Base-by-base conservation (phyloP, 805 yeast species). In the Wickerhamomyces bovis region DNA sequence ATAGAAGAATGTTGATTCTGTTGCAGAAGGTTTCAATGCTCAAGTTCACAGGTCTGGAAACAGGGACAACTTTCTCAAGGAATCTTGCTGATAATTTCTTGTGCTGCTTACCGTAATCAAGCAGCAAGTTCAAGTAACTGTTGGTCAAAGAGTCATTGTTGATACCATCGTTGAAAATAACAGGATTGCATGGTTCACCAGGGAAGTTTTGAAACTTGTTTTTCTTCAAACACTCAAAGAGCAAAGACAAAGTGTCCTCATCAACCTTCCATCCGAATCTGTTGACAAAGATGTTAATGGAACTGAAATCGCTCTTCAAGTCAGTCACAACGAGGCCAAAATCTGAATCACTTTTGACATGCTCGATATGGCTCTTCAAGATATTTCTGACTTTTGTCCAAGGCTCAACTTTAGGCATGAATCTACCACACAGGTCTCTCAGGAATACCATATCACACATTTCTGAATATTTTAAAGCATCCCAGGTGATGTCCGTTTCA, bases 41-140 rank as follows among this genome's bases (percentile, higher is more conserved):
- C 22, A 54, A 19, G 1, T 48, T 33, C 1, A 50, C 43, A 7
- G 30, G 15, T 35, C 45, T 54, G 4, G 62, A 51, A 1, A 60
- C 49, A 0, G 64, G 62, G 2, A 50, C 43, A 4, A 57, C 41
- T 13, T 47, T 54, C 22, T 60, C 64, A 35, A 57, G 26, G 11
- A 58, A 48, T 30, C 58, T 49, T 7, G 46, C 49, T 6, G 53
- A 23, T 13, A 50, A 42, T 7, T 35, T 30, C 7, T 22, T 42
- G 2, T 42, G 21, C 2, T 28, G 7, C 10, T 39, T 38, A 7
- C 49, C 42, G 26, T 38, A 56, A 6, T 16, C 16, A 22, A 52
- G 6, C 10, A 60, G 41, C 1, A 56, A 22, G 38, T 54, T 56
- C 41, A 60, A 26, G 35, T 51, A 60, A 2, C 44, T 45, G 44